phyloP scores from a whole-genome alignment of 2,329 filamentous ascomycete species.

The Orbilia quercus region DNA sequence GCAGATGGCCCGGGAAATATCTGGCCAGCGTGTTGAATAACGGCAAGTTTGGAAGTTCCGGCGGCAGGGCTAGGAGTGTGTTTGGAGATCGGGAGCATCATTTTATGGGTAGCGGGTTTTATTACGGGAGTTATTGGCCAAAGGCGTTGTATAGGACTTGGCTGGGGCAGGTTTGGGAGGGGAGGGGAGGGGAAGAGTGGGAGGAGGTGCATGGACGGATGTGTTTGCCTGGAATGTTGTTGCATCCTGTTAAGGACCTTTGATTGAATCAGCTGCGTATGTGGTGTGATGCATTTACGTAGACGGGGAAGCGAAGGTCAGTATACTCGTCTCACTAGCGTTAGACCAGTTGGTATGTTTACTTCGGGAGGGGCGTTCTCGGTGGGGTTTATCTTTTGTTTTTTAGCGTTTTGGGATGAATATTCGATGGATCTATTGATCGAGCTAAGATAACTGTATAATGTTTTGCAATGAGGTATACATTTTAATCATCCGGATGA shows the following conservation, averaged over 20 bases:
- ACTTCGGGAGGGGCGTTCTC: neutral
- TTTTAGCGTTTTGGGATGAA: neutral
- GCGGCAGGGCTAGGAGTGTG: conserved; percentile 77
- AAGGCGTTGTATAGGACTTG: conserved; percentile 84
- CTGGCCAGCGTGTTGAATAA: conserved; percentile 83
- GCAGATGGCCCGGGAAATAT: conserved; percentile 83
- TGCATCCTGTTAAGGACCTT: conserved; percentile 83
- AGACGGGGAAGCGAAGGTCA: neutral
- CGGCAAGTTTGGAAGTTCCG: conserved; percentile 77
- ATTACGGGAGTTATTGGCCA: conserved; percentile 86
- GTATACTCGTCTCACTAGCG: neutral
- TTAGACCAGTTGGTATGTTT: neutral
- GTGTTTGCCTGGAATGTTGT: conserved; percentile 88
- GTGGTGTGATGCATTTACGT: neutral
- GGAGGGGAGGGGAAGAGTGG: conserved; percentile 72
- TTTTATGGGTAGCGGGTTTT: conserved; percentile 87
- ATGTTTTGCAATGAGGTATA: neutral
- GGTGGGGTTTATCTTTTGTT: neutral
- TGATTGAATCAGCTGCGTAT: neutral
- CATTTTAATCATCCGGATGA: neutral
- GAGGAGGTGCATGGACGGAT: conserved; percentile 72
- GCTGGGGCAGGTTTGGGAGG: conserved; percentile 71
- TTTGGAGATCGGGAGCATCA: conserved; percentile 91
- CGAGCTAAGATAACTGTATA: too few species aligned
- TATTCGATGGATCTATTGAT: neutral